Base-by-base conservation (phyloP, 495 filamentous ascomycete genomes). In the Aspergillus ostianus region DNA sequence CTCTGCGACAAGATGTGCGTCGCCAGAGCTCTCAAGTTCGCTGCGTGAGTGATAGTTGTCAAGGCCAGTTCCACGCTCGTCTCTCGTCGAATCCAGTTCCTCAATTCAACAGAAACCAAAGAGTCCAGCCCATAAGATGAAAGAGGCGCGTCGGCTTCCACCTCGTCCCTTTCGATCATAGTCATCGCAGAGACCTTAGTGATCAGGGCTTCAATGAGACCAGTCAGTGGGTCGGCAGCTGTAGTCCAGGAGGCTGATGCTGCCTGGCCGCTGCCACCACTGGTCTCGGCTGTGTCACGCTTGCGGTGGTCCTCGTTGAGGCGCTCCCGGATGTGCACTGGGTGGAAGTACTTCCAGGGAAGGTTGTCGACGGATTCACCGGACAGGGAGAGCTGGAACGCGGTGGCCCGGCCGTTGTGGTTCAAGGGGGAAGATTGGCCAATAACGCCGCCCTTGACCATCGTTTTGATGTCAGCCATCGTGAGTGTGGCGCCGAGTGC, bases 141-240 rank as follows among this genome's bases (percentile, higher is more conserved):
- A 21, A 50, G 19, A 4, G 48, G 48, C 10, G 48, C 48, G 9
- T 50, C 48, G 48, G 48, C 48, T 13, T 21, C 20, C 20, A 50
- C 13, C 5, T 50, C 48, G 7, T 50, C 48, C 4, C 4, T 20
- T 17, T 50, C 48, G 13, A 50, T 50, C 48, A 50, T 50, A 13
- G 48, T 50, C 48, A 50, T 50, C 3, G 48, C 48, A 50, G 48
- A 21, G 15, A 50, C 26, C 3, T 50, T 50, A 19, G 48, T 21
- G 48, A 50, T 20, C 48, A 50, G 8, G 12, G 48, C 48, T 9
- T 50, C 19, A 7, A 50, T 26, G 4, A 50, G 20, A 23, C 48
- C 48, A 0, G 48, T 26, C 3, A 20, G 20, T 7, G 48, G 48
- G 20, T 21, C 48, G 5, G 20, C 48, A 21, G 48, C 48, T 3